These are phyloP conservation scores for Mimosa pudica DNA, from an alignment of 306 rosid genomes.

Conservation along the genomic window DNA sequence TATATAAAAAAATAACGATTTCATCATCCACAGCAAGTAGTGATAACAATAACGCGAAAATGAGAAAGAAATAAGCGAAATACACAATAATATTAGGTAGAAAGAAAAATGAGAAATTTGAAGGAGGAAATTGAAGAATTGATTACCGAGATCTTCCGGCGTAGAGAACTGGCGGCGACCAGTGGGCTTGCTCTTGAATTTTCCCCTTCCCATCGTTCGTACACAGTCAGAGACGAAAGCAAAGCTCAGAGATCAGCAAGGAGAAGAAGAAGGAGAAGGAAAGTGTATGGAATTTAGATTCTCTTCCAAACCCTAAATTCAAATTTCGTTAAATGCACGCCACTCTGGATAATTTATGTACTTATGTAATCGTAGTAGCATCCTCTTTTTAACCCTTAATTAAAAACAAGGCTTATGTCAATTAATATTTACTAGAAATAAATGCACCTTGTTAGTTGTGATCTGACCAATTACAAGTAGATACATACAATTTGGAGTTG, in stretches of 20 bases:
- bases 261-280: neutral
- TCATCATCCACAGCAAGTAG: neutral
- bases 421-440: no score
- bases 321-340: no score
- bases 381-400: no score
- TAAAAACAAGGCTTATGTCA: no score
- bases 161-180: slow-evolving; percentile 92
- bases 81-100: neutral
- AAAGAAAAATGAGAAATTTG: neutral
- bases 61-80: neutral
- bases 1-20: slow-evolving; percentile 9
- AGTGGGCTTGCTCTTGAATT: slow-evolving; percentile 89
- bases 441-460: no score
- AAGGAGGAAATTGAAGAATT: neutral
- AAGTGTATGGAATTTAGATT: neutral
- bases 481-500: no score
- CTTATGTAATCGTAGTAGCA: no score
- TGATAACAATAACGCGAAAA: neutral
- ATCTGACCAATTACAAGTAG: no score
- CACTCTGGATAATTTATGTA: no score
- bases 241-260: neutral
- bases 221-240: neutral
- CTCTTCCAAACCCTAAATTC: no score
- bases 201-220: slow-evolving; percentile 83
- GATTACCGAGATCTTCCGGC: slow-evolving; percentile 77